A percentile compares a stretch with the other conserved stretches of the same genome.
Evolutionary conservation across 352 stramenopile species (phyloP).

Genomic region (Globisporangium megalacanthum): DNA sequence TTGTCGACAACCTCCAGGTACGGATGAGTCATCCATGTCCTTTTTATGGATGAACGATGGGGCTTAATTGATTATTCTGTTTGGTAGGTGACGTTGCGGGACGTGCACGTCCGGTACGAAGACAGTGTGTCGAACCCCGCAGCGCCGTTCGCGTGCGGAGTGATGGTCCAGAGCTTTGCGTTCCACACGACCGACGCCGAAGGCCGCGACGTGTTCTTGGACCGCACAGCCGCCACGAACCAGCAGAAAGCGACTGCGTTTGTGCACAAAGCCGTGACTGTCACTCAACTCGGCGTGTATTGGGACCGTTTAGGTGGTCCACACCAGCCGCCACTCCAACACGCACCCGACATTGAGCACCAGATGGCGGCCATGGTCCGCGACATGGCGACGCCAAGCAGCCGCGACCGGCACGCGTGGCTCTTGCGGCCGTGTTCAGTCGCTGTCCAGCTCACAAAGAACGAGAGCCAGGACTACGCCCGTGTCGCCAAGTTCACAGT

Average conservation of each 20-base stretch:
- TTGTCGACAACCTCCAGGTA: constrained; percentile 71
- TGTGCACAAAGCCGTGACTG: constrained; percentile 55
- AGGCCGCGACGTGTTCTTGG: constrained; percentile 61
- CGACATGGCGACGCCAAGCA: constrained; percentile 12
- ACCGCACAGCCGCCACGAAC: constrained; percentile 25
- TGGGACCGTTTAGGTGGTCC: constrained; percentile 49
- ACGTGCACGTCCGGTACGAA: constrained; percentile 77
- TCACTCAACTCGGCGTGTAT: constrained; percentile 50
- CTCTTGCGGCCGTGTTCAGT: constrained; percentile 47
- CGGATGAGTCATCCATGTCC: neutral
- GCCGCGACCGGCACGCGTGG: constrained; percentile 20
- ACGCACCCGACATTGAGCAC: constrained; percentile 21
- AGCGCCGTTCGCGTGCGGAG: constrained; percentile 58
- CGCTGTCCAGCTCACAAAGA: constrained; percentile 67
- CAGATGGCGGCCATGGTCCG: constrained; percentile 56
- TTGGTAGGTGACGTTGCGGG: constrained; percentile 43
- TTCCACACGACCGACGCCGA: constrained; percentile 73
- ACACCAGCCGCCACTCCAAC: constrained; percentile 28
- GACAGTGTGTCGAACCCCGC: constrained; percentile 59
- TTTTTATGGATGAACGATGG: too few species aligned
- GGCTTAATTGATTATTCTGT: too few species aligned
- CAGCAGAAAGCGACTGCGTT: constrained; percentile 24
- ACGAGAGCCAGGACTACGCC: constrained; percentile 68
- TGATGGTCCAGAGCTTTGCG: constrained; percentile 62
- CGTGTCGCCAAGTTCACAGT: constrained; percentile 63